phyloP scores from a whole-genome alignment of 1,284 basidiomycete genomes.

The Marasmius oreades region DNA sequence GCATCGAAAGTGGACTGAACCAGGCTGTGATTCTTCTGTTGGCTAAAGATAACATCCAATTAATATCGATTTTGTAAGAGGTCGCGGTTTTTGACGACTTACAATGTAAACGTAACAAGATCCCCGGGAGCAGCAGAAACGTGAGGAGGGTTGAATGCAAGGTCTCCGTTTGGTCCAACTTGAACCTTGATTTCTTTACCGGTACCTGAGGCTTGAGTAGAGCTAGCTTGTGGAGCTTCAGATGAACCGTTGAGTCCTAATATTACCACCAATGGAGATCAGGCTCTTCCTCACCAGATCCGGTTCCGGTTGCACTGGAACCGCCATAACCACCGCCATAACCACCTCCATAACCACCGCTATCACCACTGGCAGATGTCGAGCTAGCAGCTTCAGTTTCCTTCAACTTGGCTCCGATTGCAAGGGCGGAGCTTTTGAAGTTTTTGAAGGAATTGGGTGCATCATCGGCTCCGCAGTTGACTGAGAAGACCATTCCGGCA shows the following conservation, averaged over 20 bases:
- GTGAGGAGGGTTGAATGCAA: slow-evolving; percentile 35
- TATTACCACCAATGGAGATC: not conserved
- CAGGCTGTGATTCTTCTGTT: slow-evolving; percentile 42
- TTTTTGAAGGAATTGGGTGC: slow-evolving; percentile 35
- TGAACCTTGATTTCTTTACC: slow-evolving; percentile 31
- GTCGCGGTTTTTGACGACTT: slow-evolving; percentile 17
- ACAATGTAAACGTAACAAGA: slow-evolving; percentile 37
- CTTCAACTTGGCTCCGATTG: slow-evolving; percentile 29
- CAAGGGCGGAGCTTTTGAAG: slow-evolving; percentile 37
- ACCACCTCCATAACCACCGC: not conserved
- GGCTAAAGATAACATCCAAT: slow-evolving; percentile 20
- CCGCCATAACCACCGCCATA: not conserved
- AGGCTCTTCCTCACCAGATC: not conserved
- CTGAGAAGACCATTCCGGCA: slow-evolving; percentile 17
- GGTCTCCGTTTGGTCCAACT: slow-evolving; percentile 32
- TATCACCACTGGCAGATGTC: slow-evolving; percentile 22
- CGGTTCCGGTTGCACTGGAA: not conserved
- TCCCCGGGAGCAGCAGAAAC: slow-evolving; percentile 34
- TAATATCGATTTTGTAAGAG: not conserved
- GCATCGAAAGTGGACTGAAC: slow-evolving; percentile 43
- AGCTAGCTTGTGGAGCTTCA: slow-evolving; percentile 25
- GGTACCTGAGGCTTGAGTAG: slow-evolving; percentile 29
- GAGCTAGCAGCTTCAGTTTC: slow-evolving; percentile 21
- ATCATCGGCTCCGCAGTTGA: slow-evolving; percentile 38
- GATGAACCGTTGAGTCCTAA: not conserved